Evolutionary conservation across 1,139 yeast genomes (phyloP).

Genomic region (Petasospora fabianii): DNA sequence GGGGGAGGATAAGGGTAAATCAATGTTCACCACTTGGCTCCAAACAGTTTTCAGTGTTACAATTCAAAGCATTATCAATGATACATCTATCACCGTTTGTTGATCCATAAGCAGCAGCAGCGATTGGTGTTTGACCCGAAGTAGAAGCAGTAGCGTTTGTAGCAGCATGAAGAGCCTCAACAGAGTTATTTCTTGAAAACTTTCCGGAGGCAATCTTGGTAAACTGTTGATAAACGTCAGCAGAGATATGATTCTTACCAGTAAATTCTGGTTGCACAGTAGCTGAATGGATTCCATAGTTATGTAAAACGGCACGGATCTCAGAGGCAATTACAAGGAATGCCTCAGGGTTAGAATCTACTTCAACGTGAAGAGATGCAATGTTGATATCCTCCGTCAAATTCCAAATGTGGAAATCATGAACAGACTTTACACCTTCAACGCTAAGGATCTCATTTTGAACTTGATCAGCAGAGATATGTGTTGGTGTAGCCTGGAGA

Average conservation of each 20-base stretch:
- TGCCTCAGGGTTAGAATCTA: slow-evolving; percentile 57
- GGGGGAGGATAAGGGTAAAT: too few relatives aligned
- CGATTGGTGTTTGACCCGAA: too few relatives aligned
- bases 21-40: slow-evolving; percentile 8
- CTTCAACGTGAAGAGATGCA: slow-evolving; percentile 85
- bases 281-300: slow-evolving; percentile 85
- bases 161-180: slow-evolving; percentile 13
- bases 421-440: slow-evolving; percentile 77
- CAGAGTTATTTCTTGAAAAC: slow-evolving; percentile 20
- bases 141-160: slow-evolving; percentile 7
- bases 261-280: slow-evolving; percentile 91
- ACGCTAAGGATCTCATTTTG: slow-evolving; percentile 62
- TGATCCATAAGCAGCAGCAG: slow-evolving; percentile 31
- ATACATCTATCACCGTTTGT: slow-evolving; percentile 34
- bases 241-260: slow-evolving; percentile 23
- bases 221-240: slow-evolving; percentile 32
- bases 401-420: slow-evolving; percentile 97
- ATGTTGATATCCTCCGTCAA: slow-evolving; percentile 82
- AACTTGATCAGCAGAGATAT: slow-evolving; percentile 72
- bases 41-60: slow-evolving; percentile 41
- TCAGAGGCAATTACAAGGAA: slow-evolving; percentile 71
- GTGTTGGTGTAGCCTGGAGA: slow-evolving; percentile 87
- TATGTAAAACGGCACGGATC: slow-evolving; percentile 77
- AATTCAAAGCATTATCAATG: slow-evolving; percentile 43
- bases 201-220: slow-evolving; percentile 36